Percentiles rank a stretch among this genome's conserved stretches.
Evolutionary conservation across 73 alveolate genomes (phyloP).

Genomic region (Halteria grandinella): DNA sequence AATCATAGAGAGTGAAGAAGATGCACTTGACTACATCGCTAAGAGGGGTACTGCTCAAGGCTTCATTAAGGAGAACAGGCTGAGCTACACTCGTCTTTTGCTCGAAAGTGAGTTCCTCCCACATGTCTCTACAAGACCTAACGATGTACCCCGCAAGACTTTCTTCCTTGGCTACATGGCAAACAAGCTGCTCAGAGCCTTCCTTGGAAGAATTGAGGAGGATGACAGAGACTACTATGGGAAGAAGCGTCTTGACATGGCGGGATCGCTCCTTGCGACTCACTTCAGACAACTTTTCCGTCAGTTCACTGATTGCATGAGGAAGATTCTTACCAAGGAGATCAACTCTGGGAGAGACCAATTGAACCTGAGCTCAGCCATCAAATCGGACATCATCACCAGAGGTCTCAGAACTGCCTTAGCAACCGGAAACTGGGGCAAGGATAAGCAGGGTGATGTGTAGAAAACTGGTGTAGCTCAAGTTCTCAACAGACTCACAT

Average conservation of each 20-base stretch:
- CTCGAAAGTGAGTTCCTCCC: slow-evolving; percentile 96
- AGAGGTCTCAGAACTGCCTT: slow-evolving; percentile 93
- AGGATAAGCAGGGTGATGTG: slow-evolving; percentile 87
- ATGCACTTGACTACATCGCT: slow-evolving; percentile 94
- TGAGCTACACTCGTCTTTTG: slow-evolving; percentile 88
- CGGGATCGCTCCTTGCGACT: slow-evolving; percentile 95
- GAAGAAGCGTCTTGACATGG: slow-evolving; percentile 99
- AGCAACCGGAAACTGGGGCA: slow-evolving; percentile 99
- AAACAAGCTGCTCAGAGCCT: slow-evolving; percentile 89
- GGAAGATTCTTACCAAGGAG: slow-evolving; percentile 74
- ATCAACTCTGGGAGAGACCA: slow-evolving; percentile 72
- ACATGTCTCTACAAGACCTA: slow-evolving; percentile 86
- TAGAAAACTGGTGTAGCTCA: slow-evolving; percentile 99
- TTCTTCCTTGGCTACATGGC: slow-evolving; percentile 99
- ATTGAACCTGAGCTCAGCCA: slow-evolving; percentile 46
- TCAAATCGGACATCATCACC: slow-evolving; percentile 83
- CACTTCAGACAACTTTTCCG: slow-evolving; percentile 93
- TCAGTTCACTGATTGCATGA: slow-evolving; percentile 82
- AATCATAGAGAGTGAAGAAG: slow-evolving; percentile 82
- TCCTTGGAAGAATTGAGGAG: slow-evolving; percentile 96
- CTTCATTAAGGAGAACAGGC: slow-evolving; percentile 70
- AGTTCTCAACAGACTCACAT: slow-evolving; percentile 97
- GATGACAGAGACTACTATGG: slow-evolving; percentile 99
- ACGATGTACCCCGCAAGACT: slow-evolving; percentile 91
- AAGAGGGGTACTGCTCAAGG: slow-evolving; percentile 87